Conservation (phyloP, 345 rosid species). For the Diplotaxis tenuifolia region DNA sequence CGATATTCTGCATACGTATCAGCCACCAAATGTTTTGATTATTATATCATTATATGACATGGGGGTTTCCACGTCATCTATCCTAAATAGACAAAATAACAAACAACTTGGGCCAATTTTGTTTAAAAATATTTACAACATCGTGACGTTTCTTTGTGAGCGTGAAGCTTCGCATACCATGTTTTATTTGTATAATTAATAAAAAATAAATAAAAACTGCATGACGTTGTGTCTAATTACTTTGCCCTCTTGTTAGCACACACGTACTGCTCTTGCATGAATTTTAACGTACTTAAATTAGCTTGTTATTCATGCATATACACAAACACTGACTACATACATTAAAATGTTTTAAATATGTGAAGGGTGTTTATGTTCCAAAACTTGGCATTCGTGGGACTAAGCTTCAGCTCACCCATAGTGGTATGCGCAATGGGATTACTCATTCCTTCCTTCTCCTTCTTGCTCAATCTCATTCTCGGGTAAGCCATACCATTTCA, state of each 20-base stretch:
- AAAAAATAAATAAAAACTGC: constrained; percentile 1
- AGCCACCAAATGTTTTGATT: constrained; percentile 3
- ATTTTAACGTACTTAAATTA: neutral
- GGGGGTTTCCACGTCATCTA: constrained; percentile 3
- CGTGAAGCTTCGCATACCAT: constrained; percentile 11
- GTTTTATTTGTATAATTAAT: constrained; percentile 4
- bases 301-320: neutral
- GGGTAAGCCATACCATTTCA: constrained; percentile 41
- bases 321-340: neutral
- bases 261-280: constrained; percentile 17
- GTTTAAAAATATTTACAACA: neutral
- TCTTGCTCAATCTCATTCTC: constrained; percentile 52
- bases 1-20: neutral
- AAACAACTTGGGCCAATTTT: neutral
- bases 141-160: constrained; percentile 25
- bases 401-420: constrained; percentile 68
- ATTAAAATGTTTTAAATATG: neutral
- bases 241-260: neutral
- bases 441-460: constrained; percentile 59
- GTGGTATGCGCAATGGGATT: constrained; percentile 87
- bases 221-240: neutral
- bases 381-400: constrained; percentile 65
- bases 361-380: constrained; percentile 61
- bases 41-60: neutral
- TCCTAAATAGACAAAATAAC: neutral